phyloP scores from a whole-genome alignment of 352 stramenopile genomes.

The Globisporangium radiosum region DNA sequence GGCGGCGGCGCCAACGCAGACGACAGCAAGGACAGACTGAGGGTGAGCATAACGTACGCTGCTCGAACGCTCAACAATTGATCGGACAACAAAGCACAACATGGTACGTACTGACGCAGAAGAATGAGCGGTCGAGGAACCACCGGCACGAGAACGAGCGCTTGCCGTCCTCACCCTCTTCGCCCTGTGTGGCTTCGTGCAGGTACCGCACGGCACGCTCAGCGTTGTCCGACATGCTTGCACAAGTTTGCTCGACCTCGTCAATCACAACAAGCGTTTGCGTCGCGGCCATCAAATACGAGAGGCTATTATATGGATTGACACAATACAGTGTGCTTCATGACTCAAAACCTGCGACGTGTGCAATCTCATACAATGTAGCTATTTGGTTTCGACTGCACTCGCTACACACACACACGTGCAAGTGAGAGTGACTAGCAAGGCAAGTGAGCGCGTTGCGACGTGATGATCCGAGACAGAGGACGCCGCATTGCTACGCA shows the following conservation, averaged over 20 bases:
- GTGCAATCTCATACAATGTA: too few species aligned
- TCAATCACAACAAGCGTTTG: neutral
- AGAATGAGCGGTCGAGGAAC: conserved; percentile 78
- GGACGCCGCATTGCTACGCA: too few species aligned
- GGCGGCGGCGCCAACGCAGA: too few species aligned
- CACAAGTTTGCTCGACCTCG: conserved; percentile 1
- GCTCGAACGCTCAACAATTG: too few species aligned
- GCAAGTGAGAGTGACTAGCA: neutral
- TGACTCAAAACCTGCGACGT: too few species aligned
- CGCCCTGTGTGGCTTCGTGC: conserved; percentile 28
- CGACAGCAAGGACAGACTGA: too few species aligned
- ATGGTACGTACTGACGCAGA: conserved; percentile 71
- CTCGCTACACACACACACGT: too few species aligned
- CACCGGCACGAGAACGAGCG: conserved; percentile 57
- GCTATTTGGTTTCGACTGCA: neutral
- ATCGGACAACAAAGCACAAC: conserved; percentile 12
- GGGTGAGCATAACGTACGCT: too few species aligned
- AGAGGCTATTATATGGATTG: too few species aligned
- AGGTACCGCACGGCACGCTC: conserved; percentile 62
- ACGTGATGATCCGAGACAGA: too few species aligned
- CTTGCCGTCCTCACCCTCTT: conserved; percentile 31
- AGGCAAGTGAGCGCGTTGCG: neutral
- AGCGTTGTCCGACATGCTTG: conserved; percentile 21
- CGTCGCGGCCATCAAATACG: neutral
- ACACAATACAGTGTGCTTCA: too few species aligned